Percentiles rank a stretch among this genome's conserved stretches.
phyloP scores from a whole-genome alignment of 805 yeast species.

The Candida silvicultrix region DNA sequence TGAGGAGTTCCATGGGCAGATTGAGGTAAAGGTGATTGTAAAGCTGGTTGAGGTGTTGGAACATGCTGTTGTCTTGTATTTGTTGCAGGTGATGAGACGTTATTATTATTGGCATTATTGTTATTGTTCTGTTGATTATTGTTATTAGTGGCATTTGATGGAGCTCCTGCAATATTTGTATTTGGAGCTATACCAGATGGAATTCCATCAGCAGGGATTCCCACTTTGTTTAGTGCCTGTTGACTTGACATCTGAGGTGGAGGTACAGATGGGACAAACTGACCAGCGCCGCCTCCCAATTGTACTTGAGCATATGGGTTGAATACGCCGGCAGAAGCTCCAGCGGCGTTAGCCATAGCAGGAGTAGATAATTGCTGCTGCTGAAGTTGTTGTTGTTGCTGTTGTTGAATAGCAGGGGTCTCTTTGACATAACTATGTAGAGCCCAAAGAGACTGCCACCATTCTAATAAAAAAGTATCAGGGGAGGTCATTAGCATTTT shows the following conservation, averaged over 20 bases:
- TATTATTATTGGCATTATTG: background rate
- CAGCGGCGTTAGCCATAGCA: background rate
- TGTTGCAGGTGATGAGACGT: background rate
- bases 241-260: background rate
- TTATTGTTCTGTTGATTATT: background rate
- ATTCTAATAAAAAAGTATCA: slow-evolving; percentile 44
- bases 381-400: slow-evolving; percentile 8
- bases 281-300: background rate
- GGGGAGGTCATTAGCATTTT: slow-evolving; percentile 36
- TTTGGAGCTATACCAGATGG: background rate
- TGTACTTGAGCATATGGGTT: background rate
- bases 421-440: slow-evolving; percentile 38
- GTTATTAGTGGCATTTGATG: background rate
- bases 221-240: background rate
- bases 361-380: slow-evolving; percentile 3
- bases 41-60: slow-evolving; percentile 3
- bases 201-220: background rate
- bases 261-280: background rate
- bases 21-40: slow-evolving; percentile 19
- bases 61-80: background rate
- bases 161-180: background rate
- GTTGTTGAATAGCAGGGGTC: slow-evolving; percentile 22
- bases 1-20: slow-evolving; percentile 12
- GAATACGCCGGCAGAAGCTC: background rate
- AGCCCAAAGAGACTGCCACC: slow-evolving; percentile 51